Evolutionary conservation across 2,329 filamentous ascomycete genomes (phyloP).

Genomic region (Plectosphaerella plurivora): DNA sequence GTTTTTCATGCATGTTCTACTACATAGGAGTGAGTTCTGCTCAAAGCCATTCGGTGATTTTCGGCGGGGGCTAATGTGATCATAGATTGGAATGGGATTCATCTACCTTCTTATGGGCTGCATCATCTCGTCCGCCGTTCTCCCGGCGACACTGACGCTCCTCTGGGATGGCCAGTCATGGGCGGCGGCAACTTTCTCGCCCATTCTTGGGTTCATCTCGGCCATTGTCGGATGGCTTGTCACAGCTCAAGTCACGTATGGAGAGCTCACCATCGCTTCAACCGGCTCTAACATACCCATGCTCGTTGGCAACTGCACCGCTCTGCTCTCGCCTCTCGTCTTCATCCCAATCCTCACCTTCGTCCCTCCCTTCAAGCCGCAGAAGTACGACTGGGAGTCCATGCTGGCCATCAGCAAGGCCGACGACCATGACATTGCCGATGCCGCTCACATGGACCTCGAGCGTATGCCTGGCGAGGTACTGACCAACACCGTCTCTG

Average conservation of each 20-base stretch:
- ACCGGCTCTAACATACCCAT: slow-evolving; percentile 77
- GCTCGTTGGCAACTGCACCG: slow-evolving; percentile 75
- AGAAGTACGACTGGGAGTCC: slow-evolving; percentile 74
- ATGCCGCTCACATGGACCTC: slow-evolving; percentile 57
- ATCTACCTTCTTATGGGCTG: slow-evolving; percentile 80
- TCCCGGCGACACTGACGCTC: slow-evolving; percentile 70
- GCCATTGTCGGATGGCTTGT: slow-evolving; percentile 75
- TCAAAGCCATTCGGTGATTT: no score
- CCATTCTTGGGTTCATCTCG: slow-evolving; percentile 63
- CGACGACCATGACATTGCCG: slow-evolving; percentile 67
- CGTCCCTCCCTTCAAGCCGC: slow-evolving; percentile 26
- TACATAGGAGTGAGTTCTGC: slow-evolving; percentile 41
- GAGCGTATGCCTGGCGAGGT: slow-evolving; percentile 49
- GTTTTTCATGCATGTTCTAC: slow-evolving; percentile 65
- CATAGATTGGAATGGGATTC: slow-evolving; percentile 68
- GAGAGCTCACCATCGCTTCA: slow-evolving; percentile 58
- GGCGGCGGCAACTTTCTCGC: slow-evolving; percentile 62
- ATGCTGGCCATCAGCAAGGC: slow-evolving; percentile 70
- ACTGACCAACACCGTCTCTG: background rate
- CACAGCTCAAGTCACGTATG: slow-evolving; percentile 64
- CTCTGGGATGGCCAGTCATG: slow-evolving; percentile 60
- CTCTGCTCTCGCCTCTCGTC: slow-evolving; percentile 65
- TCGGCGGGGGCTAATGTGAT: no score
- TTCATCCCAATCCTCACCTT: slow-evolving; percentile 69
- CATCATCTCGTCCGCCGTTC: slow-evolving; percentile 72